Base-by-base conservation (phyloP, 345 rosid genomes). In the Bretschneidera sinensis region DNA sequence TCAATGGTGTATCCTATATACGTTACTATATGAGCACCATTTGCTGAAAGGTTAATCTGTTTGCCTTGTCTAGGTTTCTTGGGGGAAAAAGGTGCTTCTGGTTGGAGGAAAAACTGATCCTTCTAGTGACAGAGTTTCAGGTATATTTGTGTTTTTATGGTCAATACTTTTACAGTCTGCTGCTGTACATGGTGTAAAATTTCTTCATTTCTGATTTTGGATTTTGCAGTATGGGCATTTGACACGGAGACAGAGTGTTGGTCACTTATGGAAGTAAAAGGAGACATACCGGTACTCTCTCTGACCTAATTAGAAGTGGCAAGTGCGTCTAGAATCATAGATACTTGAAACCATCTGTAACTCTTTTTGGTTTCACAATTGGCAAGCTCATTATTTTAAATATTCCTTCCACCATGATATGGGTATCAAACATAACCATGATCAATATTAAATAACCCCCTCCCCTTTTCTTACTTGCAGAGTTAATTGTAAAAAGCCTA, bases 91-190 rank as follows among this genome's bases (percentile, higher is more conserved):
- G 62, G 88, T 78, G 56, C 84, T 94, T 45, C n/a, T 94, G 39
- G 79, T 94, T 69, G 99, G 99, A 66, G 99, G 97, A n/a, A 91
- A 79, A 79, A 88, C 96, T 45, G 84, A 88, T 71, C 90, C 97
- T 51, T 76, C 74, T 31, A 82, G 71, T 68, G 97, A 94, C 55
- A 83, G 80, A 75, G 71, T 90, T 78, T 83, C 97, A 77, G 99
- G 99, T 94, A n/a, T 59, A 17, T 65, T 57, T 62, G 18, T 53
- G 45, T 43, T 45, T 17, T 61, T 17, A 45, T 66, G 28, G 1
- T 50, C 45, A 1, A 1, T 39, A 43, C 54, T 31, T 2, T 62
- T 24, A 10, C 20, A 43, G n/a, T n/a, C 58, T n/a, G 48, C n/a
- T 52, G 34, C 45, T 24, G 21, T 23, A 20, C 49, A 15, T 64